Conservation (phyloP, 1,139 yeast species). For the Zygoascus sp. region DNA sequence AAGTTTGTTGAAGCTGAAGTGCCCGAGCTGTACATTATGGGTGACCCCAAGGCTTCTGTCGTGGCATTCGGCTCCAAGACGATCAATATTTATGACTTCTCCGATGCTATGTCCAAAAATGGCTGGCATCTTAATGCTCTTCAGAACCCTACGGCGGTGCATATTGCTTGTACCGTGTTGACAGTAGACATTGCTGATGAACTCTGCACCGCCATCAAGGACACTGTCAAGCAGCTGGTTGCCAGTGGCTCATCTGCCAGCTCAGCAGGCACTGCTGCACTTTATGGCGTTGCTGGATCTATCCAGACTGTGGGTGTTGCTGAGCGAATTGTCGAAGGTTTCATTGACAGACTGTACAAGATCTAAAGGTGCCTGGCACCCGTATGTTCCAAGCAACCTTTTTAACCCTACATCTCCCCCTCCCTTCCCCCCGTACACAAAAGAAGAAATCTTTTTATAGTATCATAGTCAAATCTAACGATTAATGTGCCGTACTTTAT, state of each 20-base stretch:
- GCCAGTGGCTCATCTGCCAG: constrained; percentile 30
- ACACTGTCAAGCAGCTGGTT: constrained; percentile 44
- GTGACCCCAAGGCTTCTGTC: constrained; percentile 82
- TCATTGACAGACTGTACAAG: constrained; percentile 73
- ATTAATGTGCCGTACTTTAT: too few relatives aligned
- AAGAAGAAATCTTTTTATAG: too few relatives aligned
- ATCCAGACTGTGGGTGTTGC: constrained; percentile 82
- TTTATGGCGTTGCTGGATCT: constrained; percentile 95
- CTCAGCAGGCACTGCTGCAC: constrained; percentile 61
- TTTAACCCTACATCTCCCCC: too few relatives aligned
- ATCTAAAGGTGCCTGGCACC: too few relatives aligned
- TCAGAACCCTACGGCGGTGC: constrained; percentile 88
- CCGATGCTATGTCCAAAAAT: constrained; percentile 58
- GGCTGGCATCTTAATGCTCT: constrained; percentile 92
- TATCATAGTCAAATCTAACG: too few relatives aligned
- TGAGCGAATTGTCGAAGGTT: constrained; percentile 69
- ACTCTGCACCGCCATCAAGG: constrained; percentile 53
- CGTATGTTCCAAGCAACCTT: too few relatives aligned
- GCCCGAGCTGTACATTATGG: constrained; percentile 61
- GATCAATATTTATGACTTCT: constrained; percentile 67
- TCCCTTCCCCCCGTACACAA: background rate
- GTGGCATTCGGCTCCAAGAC: constrained; percentile 61
- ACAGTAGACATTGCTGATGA: constrained; percentile 61
- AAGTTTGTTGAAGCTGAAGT: constrained; percentile 44
- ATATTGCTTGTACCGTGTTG: constrained; percentile 77